Evolutionary conservation across 441 rosid species (phyloP).

Genomic region (Jatropha multifida): DNA sequence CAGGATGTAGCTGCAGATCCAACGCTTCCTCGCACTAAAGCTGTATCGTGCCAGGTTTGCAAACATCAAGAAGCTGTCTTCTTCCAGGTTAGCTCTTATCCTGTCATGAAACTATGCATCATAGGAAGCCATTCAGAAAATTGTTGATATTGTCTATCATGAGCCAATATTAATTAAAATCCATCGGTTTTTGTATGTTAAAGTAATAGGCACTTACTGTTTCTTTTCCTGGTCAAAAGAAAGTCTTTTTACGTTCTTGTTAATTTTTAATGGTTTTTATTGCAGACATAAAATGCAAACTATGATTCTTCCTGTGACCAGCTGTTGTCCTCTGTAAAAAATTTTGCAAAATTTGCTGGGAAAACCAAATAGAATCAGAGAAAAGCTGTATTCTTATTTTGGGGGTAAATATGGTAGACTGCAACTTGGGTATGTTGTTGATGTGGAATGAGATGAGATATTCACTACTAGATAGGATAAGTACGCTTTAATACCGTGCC

Average conservation of each 20-base stretch:
- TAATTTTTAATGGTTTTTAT: neutral
- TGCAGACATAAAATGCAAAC: neutral
- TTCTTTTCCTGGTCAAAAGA: neutral
- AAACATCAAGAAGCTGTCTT: constrained; percentile 87
- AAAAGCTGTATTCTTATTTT: no score
- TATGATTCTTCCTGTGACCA: neutral
- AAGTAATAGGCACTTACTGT: neutral
- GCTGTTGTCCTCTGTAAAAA: neutral
- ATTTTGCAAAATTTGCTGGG: neutral
- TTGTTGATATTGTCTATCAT: neutral
- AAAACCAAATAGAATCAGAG: neutral
- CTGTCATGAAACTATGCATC: neutral
- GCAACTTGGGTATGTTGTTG: neutral
- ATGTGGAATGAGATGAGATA: neutral
- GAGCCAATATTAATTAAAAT: neutral
- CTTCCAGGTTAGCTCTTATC: constrained; percentile 63
- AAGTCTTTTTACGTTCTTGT: neutral
- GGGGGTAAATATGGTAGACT: neutral
- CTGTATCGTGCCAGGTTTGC: constrained; percentile 66
- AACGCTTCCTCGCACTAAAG: constrained; percentile 93
- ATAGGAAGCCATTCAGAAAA: neutral
- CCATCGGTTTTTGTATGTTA: neutral
- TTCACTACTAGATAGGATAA: neutral
- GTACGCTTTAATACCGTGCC: neutral
- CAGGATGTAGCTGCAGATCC: constrained; percentile 98